These are phyloP conservation scores for Russula virescens DNA, from an alignment of 768 basidiomycete genomes.

Conservation along the genomic window DNA sequence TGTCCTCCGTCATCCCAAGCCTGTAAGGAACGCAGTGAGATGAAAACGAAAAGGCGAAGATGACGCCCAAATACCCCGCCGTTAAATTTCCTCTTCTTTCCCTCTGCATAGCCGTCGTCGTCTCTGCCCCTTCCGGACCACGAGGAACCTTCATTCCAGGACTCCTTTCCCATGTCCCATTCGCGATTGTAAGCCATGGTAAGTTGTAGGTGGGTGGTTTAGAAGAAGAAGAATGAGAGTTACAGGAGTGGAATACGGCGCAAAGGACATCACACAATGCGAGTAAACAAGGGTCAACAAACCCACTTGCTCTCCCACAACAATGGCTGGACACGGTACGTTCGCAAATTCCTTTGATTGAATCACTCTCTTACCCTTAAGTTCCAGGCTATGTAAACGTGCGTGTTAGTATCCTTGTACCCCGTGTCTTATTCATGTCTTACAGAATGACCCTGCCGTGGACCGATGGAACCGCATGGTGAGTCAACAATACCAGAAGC, in stretches of 20 bases:
- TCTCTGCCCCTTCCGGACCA: slow-evolving; percentile 54
- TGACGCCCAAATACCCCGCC: slow-evolving; percentile 50
- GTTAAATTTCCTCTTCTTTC: slow-evolving; percentile 76
- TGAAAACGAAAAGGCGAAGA: neutral
- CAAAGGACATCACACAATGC: neutral
- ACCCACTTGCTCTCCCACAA: slow-evolving; percentile 25
- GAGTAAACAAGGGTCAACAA: slow-evolving; percentile 26
- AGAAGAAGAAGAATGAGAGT: slow-evolving; percentile 22
- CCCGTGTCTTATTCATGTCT: slow-evolving; percentile 15
- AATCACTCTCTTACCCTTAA: neutral
- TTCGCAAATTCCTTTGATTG: slow-evolving; percentile 10
- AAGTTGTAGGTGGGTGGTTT: too few species aligned
- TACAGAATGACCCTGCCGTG: slow-evolving; percentile 44
- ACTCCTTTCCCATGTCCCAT: slow-evolving; percentile 78
- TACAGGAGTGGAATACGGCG: slow-evolving; percentile 24
- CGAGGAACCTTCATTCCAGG: slow-evolving; percentile 41
- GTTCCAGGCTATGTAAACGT: slow-evolving; percentile 55
- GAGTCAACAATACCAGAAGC: slow-evolving; percentile 11
- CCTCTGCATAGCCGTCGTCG: slow-evolving; percentile 66
- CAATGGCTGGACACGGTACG: slow-evolving; percentile 66
- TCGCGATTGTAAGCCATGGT: slow-evolving; percentile 51
- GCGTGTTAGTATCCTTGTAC: slow-evolving; percentile 9
- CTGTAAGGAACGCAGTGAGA: slow-evolving; percentile 29
- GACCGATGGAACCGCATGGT: slow-evolving; percentile 60
- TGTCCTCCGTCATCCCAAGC: slow-evolving; percentile 44